Base-by-base conservation (phyloP, 2,329 filamentous ascomycete species). In the Arachnomyces sp. region DNA sequence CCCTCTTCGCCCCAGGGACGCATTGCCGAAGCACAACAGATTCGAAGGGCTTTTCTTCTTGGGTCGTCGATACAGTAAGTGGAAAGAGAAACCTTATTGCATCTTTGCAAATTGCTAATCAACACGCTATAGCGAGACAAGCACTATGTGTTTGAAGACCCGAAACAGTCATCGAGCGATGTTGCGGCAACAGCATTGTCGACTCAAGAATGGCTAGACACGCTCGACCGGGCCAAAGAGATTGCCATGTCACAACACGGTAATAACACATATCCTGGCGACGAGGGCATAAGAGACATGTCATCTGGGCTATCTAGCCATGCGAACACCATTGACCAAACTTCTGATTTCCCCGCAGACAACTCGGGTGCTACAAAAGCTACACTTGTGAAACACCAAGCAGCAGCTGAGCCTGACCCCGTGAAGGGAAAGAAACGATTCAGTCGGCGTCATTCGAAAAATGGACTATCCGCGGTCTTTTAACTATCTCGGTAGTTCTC, bases 1-100 rank as follows among this genome's bases (percentile, higher is more conserved):
- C 86, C n/a, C 72, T 98, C 17, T 68, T 94, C 14, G 74, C 75
- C 2, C 70, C 82, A 2, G 88, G 86, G 39, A 86, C 81, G 51
- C 71, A 77, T 17, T 96, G 86, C 80, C 83, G 78, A 58, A 87
- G 75, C 38, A 86, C 85, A 51, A 76, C 82, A 34, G 92, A 95
- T 62, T 73, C 79, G n/a, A 95, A 94, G 63, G 89, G 88, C 17
- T 76, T 90, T 65, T 82, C 81, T 18, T 81, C 85, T 44, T 96
- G 88, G 86, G 83, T 83, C 63, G 82, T 96, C 38, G 88, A 96
- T 68, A 93, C 86, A 51, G 92, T 96, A 80, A 73, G 88, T 75
- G 42, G 33, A 36, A 28, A 34, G 25, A 15, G 13, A 25, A 28
- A 42, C 52, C 38, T 46, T 40, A 25, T n/a, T n/a, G n/a, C 31